phyloP scores from a whole-genome alignment of 2,329 filamentous ascomycete genomes.

The Colletotrichum spaethianum region DNA sequence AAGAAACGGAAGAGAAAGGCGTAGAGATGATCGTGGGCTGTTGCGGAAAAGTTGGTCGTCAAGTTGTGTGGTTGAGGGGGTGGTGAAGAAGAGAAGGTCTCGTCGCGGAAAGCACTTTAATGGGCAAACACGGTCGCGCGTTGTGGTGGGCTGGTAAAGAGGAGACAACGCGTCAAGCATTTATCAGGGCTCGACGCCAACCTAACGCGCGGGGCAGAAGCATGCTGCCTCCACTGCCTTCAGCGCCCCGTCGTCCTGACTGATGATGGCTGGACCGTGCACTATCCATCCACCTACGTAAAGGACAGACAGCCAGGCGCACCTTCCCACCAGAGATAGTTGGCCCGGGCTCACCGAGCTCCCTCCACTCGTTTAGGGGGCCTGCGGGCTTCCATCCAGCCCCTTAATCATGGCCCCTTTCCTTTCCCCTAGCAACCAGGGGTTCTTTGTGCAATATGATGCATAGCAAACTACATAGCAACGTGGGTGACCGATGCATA shows the following conservation, averaged over 20 bases:
- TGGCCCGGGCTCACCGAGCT: conserved; percentile 39
- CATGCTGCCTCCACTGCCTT: not conserved
- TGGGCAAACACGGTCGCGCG: conserved; percentile 46
- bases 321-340: conserved; percentile 19
- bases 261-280: conserved; percentile 29
- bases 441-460: conserved; percentile 14
- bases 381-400: conserved; percentile 8
- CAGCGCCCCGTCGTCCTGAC: not conserved
- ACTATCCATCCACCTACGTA: conserved; percentile 7
- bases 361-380: conserved; percentile 22
- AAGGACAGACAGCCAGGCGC: not conserved
- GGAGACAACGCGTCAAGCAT: conserved; percentile 50
- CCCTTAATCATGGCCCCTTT: conserved; percentile 35
- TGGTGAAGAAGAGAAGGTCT: conserved; percentile 37
- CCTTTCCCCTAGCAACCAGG: conserved; percentile 15
- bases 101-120: conserved; percentile 51
- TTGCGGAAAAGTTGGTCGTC: conserved; percentile 6
- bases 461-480: not conserved
- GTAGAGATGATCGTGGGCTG: conserved; percentile 16
- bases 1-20: conserved; percentile 14
- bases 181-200: conserved; percentile 48
- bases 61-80: conserved; percentile 29
- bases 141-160: conserved; percentile 43
- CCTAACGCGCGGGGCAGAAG: conserved; percentile 45
- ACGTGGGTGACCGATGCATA: not conserved